Percentiles rank a stretch among this genome's conserved stretches.
Evolutionary conservation across 2,329 filamentous ascomycete species (phyloP).

Genomic region (Hysterium pulicare): DNA sequence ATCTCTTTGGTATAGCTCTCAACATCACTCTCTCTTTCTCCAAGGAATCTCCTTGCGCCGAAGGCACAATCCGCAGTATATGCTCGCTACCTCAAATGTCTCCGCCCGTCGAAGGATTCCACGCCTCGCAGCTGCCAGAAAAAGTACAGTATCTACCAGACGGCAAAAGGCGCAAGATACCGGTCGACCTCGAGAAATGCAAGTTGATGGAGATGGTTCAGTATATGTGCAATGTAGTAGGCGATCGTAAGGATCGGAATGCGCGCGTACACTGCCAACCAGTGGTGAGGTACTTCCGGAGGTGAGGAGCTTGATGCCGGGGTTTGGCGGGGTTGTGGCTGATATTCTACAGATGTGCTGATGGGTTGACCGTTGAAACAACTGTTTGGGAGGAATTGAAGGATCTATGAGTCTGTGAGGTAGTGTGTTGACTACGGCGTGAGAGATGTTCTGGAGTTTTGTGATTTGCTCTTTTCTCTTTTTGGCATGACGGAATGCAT

Average conservation of each 20-base stretch:
- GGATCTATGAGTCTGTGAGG: constrained; percentile 14
- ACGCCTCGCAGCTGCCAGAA: constrained; percentile 49
- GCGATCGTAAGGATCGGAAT: constrained; percentile 36
- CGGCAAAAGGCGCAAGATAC: constrained; percentile 52
- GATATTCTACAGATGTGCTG: constrained; percentile 49
- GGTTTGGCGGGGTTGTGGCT: constrained; percentile 5
- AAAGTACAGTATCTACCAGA: constrained; percentile 51
- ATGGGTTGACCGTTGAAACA: constrained; percentile 59
- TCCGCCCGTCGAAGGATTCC: constrained; percentile 53
- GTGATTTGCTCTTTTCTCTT: too few relatives aligned
- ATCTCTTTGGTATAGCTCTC: too few relatives aligned
- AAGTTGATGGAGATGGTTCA: constrained; percentile 59
- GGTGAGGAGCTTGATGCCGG: too few relatives aligned
- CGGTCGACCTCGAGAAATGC: constrained; percentile 54
- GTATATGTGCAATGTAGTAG: constrained; percentile 57
- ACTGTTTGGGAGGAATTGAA: constrained; percentile 56
- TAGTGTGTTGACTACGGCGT: constrained; percentile 25
- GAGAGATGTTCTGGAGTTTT: too few relatives aligned
- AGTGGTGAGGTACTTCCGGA: constrained; percentile 57
- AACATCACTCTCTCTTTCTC: constrained; percentile 5
- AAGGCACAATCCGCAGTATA: too few relatives aligned
- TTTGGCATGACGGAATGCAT: too few relatives aligned
- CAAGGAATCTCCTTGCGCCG: constrained; percentile 9
- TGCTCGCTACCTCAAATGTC: too few relatives aligned
- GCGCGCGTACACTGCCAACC: constrained; percentile 52